These are phyloP conservation scores for Neurospora sp. DNA, from an alignment of 495 filamentous ascomycete genomes.

Conservation along the genomic window DNA sequence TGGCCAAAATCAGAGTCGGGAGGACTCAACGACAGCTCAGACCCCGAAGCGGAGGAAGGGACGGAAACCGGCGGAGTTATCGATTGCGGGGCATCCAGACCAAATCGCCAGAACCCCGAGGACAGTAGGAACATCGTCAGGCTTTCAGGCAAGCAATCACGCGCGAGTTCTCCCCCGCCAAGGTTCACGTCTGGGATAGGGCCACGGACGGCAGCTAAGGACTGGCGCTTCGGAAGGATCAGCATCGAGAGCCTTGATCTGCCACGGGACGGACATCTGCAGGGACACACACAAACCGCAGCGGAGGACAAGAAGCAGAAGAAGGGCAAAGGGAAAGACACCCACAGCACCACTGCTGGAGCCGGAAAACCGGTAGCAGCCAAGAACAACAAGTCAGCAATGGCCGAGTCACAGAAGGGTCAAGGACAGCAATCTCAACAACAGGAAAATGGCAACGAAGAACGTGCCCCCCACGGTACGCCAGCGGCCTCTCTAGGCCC, in stretches of 20 bases:
- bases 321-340: constrained; percentile 1
- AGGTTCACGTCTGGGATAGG: constrained; percentile 25
- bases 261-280: constrained; percentile 4
- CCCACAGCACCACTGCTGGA: background rate
- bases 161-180: constrained; percentile 23
- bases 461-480: constrained; percentile 9
- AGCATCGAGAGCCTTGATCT: constrained; percentile 36
- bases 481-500: constrained; percentile 34
- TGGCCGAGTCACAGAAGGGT: constrained; percentile 8
- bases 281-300: background rate
- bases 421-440: background rate
- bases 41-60: background rate
- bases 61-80: constrained; percentile 20
- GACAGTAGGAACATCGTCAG: constrained; percentile 18
- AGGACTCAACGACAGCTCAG: background rate
- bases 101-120: constrained; percentile 9
- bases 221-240: constrained; percentile 39
- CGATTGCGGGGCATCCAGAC: constrained; percentile 30
- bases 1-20: background rate
- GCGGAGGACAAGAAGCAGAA: background rate
- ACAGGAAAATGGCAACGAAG: background rate
- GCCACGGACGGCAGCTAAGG: constrained; percentile 27
- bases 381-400: constrained; percentile 4
- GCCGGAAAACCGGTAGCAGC: background rate
- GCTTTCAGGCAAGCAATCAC: constrained; percentile 23